A percentile compares a stretch with the other conserved stretches of the same genome.
Conservation (phyloP, 225 moss, liverwort and hornwort genomes). For the Physcomitrellopsis africana region DNA sequence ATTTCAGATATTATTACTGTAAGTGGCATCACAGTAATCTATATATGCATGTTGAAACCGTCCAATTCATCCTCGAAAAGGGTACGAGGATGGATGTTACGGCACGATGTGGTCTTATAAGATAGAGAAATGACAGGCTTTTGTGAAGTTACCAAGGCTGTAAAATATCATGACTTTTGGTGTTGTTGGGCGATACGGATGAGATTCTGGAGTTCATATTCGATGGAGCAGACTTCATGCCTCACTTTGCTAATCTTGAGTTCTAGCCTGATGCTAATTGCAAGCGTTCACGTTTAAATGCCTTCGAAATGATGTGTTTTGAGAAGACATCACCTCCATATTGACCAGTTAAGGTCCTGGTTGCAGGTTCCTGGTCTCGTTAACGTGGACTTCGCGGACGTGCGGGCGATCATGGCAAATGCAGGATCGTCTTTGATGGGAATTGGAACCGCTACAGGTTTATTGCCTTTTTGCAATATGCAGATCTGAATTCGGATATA, state of each 20-base stretch:
- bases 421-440: constrained; percentile 97
- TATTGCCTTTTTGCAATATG: constrained; percentile 18
- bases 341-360: constrained; percentile 36
- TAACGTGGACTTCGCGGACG: constrained; percentile 96
- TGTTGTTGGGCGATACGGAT: too few relatives aligned
- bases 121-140: too few relatives aligned
- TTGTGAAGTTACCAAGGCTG: too few relatives aligned
- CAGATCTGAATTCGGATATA: not conserved
- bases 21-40: constrained; percentile 28
- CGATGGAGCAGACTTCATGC: constrained; percentile 13
- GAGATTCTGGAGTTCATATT: too few relatives aligned
- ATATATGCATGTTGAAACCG: constrained; percentile 14
- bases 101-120: not conserved
- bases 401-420: constrained; percentile 96
- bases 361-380: constrained; percentile 92
- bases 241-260: constrained; percentile 19
- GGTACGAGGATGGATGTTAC: not conserved
- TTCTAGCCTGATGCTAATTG: not conserved
- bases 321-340: constrained; percentile 3
- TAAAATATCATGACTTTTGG: too few relatives aligned
- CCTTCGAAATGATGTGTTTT: constrained; percentile 10
- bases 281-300: not conserved
- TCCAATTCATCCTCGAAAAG: constrained; percentile 8
- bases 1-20: constrained; percentile 96
- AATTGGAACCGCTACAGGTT: constrained; percentile 94